A percentile compares a stretch with the other conserved stretches of the same genome.
Evolutionary conservation across 2,329 filamentous ascomycete genomes (phyloP).

Genomic region (Dactylellina haptotyla): DNA sequence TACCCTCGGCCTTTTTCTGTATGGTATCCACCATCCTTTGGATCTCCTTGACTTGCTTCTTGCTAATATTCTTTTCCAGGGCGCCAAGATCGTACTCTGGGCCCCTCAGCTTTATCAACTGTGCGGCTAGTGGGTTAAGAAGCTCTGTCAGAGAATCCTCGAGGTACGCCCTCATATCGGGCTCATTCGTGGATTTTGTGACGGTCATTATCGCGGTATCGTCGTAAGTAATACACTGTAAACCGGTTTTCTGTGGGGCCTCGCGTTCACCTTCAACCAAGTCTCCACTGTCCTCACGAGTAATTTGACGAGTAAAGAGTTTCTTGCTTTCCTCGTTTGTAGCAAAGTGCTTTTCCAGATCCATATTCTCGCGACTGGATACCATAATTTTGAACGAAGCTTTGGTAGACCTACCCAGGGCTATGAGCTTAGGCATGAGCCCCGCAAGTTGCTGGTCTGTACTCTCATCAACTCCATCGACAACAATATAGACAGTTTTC

Average conservation of each 20-base stretch:
- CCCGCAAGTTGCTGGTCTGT: constrained; percentile 17
- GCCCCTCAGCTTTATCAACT: background rate
- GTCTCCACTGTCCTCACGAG: too few relatives aligned
- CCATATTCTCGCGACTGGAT: constrained; percentile 22
- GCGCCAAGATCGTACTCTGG: background rate
- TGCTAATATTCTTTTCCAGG: background rate
- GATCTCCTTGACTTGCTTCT: constrained; percentile 23
- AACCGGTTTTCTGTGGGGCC: background rate
- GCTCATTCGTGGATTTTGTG: constrained; percentile 31
- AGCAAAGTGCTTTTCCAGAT: constrained; percentile 5
- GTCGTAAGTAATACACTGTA: constrained; percentile 11
- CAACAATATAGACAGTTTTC: constrained; percentile 26
- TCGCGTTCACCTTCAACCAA: background rate
- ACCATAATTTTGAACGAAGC: constrained; percentile 28
- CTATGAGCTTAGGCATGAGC: background rate
- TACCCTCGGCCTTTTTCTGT: constrained; percentile 16
- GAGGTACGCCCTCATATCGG: constrained; percentile 42
- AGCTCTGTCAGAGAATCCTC: constrained; percentile 29
- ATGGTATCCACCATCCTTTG: constrained; percentile 26
- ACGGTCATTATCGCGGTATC: constrained; percentile 36
- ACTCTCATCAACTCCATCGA: constrained; percentile 37
- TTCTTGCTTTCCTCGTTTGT: background rate
- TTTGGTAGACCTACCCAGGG: constrained; percentile 26
- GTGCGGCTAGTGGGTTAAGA: background rate
- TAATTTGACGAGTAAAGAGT: background rate